Evolutionary conservation across 2,329 filamentous ascomycete species (phyloP).

Genomic region (Fusarium neocosmosporiellum): DNA sequence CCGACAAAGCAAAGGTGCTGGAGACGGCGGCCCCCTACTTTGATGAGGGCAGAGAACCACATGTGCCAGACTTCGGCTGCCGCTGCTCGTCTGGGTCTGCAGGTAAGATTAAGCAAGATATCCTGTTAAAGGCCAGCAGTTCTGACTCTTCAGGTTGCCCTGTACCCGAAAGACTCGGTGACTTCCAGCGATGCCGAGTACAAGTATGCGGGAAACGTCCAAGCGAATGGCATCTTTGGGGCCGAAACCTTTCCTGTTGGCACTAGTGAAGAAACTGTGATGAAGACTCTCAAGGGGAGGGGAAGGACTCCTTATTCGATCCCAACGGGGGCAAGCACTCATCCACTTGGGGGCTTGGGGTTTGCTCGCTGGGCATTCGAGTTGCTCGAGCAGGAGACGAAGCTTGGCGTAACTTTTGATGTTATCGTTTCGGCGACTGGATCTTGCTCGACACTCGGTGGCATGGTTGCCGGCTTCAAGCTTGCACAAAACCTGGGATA

Average conservation of each 20-base stretch:
- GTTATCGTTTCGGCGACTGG: slow-evolving; percentile 15
- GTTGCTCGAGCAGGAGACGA: slow-evolving; percentile 20
- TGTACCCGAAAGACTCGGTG: slow-evolving; percentile 19
- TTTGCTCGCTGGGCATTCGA: slow-evolving; percentile 31
- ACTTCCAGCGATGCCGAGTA: slow-evolving; percentile 11
- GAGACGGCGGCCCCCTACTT: slow-evolving; percentile 8
- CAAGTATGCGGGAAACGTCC: slow-evolving; percentile 21
- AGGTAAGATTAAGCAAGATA: background rate
- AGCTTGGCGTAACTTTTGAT: slow-evolving; percentile 13
- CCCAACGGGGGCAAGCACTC: slow-evolving; percentile 21
- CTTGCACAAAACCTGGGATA: slow-evolving; percentile 14
- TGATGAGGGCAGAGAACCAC: background rate
- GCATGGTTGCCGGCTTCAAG: slow-evolving; percentile 24
- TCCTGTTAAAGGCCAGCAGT: fast-evolving
- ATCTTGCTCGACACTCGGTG: slow-evolving; percentile 24
- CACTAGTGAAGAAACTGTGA: slow-evolving; percentile 10
- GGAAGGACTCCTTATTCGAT: slow-evolving; percentile 22
- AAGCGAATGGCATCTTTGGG: slow-evolving; percentile 20
- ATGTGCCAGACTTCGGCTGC: slow-evolving; percentile 34
- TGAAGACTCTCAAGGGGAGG: background rate
- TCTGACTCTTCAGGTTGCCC: slow-evolving; percentile 10
- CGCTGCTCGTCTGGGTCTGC: slow-evolving; percentile 20
- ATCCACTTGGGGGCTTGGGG: slow-evolving; percentile 19
- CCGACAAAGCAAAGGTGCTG: slow-evolving; percentile 5
- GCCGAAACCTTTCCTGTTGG: slow-evolving; percentile 21